Conservation (phyloP, 2,329 filamentous ascomycete species). For the Didymella exigua region DNA sequence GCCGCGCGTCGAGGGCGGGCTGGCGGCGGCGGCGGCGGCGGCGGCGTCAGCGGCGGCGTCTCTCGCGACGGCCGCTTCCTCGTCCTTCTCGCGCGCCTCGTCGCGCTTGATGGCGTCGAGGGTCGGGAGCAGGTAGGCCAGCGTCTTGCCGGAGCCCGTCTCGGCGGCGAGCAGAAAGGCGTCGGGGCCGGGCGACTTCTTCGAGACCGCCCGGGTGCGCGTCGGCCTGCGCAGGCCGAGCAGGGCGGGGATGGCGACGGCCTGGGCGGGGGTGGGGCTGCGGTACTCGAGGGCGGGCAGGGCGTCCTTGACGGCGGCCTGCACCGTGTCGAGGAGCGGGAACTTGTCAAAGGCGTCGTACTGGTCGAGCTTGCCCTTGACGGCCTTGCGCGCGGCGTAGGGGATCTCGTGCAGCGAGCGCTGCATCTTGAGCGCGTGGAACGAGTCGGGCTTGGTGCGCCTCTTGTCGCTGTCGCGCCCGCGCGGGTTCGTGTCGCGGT, state of each 20-base stretch:
- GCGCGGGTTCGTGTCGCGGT: slow-evolving; percentile 9
- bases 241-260: slow-evolving; percentile 83
- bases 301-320: slow-evolving; percentile 76
- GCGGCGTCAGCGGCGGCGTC: slow-evolving; percentile 55
- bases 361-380: slow-evolving; percentile 67
- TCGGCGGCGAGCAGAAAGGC: slow-evolving; percentile 89
- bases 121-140: slow-evolving; percentile 86
- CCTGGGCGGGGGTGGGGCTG: slow-evolving; percentile 85
- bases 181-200: slow-evolving; percentile 54
- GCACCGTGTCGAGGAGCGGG: slow-evolving; percentile 71
- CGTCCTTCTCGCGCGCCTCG: slow-evolving; percentile 58
- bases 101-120: slow-evolving; percentile 83
- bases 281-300: slow-evolving; percentile 76
- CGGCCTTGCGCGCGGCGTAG: slow-evolving; percentile 69
- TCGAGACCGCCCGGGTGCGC: slow-evolving; percentile 37
- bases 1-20: slow-evolving; percentile 31
- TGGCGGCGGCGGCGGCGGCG: slow-evolving; percentile 41
- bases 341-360: slow-evolving; percentile 84
- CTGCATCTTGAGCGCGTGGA: slow-evolving; percentile 95
- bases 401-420: slow-evolving; percentile 75
- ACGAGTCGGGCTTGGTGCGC: slow-evolving; percentile 55
- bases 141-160: slow-evolving; percentile 95
- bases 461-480: slow-evolving; percentile 32
- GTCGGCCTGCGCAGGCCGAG: slow-evolving; percentile 61
- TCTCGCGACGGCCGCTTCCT: too few relatives aligned